Evolutionary conservation across 2,329 filamentous ascomycete genomes (phyloP).

Genomic region (Davidsoniella eucalypti): DNA sequence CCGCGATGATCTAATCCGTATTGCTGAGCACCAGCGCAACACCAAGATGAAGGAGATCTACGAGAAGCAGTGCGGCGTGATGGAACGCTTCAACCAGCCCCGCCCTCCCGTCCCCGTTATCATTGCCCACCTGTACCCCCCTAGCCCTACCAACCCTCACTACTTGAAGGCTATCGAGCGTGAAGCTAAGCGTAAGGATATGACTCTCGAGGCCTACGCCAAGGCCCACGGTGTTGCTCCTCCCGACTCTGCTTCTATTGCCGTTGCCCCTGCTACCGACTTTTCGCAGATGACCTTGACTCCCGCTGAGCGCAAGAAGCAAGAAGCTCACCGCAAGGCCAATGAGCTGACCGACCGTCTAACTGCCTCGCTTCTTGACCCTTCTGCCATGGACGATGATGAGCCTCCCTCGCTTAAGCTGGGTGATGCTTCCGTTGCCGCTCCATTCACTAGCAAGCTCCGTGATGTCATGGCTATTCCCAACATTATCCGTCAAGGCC

Average conservation of each 20-base stretch:
- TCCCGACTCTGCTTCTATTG: constrained; percentile 49
- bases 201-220: constrained; percentile 41
- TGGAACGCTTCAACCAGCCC: constrained; percentile 90
- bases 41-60: constrained; percentile 98
- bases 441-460: constrained; percentile 93
- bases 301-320: constrained; percentile 40
- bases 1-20: constrained; percentile 75
- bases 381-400: constrained; percentile 59
- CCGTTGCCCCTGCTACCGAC: constrained; percentile 28
- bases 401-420: constrained; percentile 94
- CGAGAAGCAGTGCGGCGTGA: constrained; percentile 83
- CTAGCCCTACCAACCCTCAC: constrained; percentile 81
- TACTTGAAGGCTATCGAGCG: constrained; percentile 82
- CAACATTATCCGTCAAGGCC: constrained; percentile 94
- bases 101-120: constrained; percentile 77
- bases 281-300: constrained; percentile 17
- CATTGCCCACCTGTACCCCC: constrained; percentile 89
- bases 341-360: constrained; percentile 73
- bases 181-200: constrained; percentile 65
- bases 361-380: constrained; percentile 74
- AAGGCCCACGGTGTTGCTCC: constrained; percentile 34
- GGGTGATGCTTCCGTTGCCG: constrained; percentile 90
- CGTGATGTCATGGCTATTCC: constrained; percentile 93
- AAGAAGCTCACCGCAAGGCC: constrained; percentile 54
- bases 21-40: constrained; percentile 82